A percentile compares a stretch with the other conserved stretches of the same genome.
phyloP scores from a whole-genome alignment of 345 rosid genomes.

The Orychophragmus violaceus region DNA sequence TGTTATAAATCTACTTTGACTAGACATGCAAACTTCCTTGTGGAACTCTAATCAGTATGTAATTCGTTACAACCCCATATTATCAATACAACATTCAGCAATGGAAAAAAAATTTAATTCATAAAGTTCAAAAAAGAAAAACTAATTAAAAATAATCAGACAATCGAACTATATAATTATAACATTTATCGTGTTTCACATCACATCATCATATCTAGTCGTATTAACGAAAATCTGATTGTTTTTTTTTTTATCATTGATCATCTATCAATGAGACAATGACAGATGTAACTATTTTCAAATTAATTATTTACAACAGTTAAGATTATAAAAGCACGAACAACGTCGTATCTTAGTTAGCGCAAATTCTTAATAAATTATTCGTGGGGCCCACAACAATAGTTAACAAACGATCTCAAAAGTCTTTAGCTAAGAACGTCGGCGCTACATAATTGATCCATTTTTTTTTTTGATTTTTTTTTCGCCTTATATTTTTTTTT shows the following conservation, averaged over 20 bases:
- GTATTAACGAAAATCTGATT: too few species aligned
- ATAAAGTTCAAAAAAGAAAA: not conserved
- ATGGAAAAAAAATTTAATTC: not conserved
- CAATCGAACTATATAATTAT: not conserved
- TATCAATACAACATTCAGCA: not conserved
- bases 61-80: not conserved
- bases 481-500: too few species aligned
- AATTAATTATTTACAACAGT: not conserved
- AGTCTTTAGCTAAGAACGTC: too few species aligned
- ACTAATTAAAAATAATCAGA: not conserved
- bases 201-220: not conserved
- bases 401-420: too few species aligned
- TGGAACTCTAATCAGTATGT: not conserved
- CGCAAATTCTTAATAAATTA: too few species aligned
- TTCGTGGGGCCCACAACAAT: too few species aligned
- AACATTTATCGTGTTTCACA: not conserved
- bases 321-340: too few species aligned
- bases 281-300: not conserved
- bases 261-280: too few species aligned
- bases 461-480: too few species aligned
- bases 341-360: too few species aligned
- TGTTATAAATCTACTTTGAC: not conserved
- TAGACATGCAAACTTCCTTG: not conserved
- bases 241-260: too few species aligned
- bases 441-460: too few species aligned